Evolutionary conservation across 2,329 filamentous ascomycete genomes (phyloP).

Genomic region (Hypoxylon sp.): DNA sequence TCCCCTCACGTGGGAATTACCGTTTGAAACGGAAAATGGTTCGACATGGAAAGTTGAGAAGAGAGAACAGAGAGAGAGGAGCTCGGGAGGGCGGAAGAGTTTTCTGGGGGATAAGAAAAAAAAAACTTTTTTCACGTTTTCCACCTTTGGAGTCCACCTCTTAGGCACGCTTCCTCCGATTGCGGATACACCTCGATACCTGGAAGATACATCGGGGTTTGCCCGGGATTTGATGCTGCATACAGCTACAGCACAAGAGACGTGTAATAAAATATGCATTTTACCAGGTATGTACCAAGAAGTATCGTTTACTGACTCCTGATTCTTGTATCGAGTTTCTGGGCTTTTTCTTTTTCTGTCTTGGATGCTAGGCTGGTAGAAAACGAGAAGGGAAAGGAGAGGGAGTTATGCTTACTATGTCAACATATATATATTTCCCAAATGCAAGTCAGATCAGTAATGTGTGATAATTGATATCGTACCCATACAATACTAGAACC

Average conservation of each 20-base stretch:
- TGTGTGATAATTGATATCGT: too few species aligned
- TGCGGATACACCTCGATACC: slow-evolving; percentile 11
- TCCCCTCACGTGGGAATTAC: slow-evolving; percentile 17
- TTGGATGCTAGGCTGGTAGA: background rate
- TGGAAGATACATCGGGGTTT: slow-evolving; percentile 13
- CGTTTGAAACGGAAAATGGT: slow-evolving; percentile 20
- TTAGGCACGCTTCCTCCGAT: slow-evolving; percentile 15
- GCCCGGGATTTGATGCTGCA: slow-evolving; percentile 21
- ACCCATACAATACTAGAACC: background rate
- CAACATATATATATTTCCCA: slow-evolving; percentile 17
- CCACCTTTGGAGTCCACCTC: background rate
- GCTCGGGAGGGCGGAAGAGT: background rate
- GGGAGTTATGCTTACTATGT: slow-evolving; percentile 3
- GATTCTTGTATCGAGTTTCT: background rate
- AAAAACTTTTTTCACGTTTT: slow-evolving; percentile 1
- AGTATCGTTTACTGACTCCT: background rate
- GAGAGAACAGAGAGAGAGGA: too few species aligned
- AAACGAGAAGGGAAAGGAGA: slow-evolving; percentile 7
- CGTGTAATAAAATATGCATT: slow-evolving; percentile 9
- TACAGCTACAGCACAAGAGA: background rate
- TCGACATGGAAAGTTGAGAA: background rate
- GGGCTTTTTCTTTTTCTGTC: too few species aligned
- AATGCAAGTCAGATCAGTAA: too few species aligned
- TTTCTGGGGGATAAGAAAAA: background rate
- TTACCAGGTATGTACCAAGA: background rate